Percentiles rank a stretch among this genome's conserved stretches.
These are phyloP conservation scores for Themeda triandra DNA, from an alignment of 176 grass and related monocot genomes.

Conservation along the genomic window DNA sequence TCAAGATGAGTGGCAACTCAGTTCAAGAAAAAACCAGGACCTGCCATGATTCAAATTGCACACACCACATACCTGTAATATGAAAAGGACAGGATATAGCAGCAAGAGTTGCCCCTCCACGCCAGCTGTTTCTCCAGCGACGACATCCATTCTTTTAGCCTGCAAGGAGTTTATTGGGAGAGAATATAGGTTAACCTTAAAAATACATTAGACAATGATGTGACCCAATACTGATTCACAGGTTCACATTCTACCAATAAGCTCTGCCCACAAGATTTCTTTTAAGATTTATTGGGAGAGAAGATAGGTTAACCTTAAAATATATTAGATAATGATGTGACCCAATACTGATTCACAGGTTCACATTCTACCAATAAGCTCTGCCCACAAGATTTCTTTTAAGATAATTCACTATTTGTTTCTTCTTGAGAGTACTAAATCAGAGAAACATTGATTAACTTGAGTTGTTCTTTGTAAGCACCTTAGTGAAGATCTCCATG, in stretches of 20 bases:
- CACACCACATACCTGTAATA: conserved; percentile 51
- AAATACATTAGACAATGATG: background rate
- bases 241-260: background rate
- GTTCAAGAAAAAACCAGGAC: background rate
- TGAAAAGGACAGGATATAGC: conserved; percentile 72
- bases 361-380: background rate
- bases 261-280: background rate
- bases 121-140: conserved; percentile 76
- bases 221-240: background rate
- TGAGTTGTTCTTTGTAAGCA: conserved; percentile 5
- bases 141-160: conserved; percentile 93
- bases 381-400: background rate
- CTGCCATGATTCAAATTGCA: background rate
- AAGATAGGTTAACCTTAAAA: background rate
- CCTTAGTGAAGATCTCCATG: background rate
- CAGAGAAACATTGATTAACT: background rate
- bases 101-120: conserved; percentile 74
- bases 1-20: conserved; percentile 8
- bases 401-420: background rate
- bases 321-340: background rate
- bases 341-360: background rate
- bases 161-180: conserved; percentile 13
- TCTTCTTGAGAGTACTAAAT: background rate
- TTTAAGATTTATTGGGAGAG: background rate
- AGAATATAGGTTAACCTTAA: background rate